Evolutionary conservation across 1,139 yeast genomes (phyloP), one percentile per base, ranked within the genome.

Genomic region (Protomyces gravidus): DNA sequence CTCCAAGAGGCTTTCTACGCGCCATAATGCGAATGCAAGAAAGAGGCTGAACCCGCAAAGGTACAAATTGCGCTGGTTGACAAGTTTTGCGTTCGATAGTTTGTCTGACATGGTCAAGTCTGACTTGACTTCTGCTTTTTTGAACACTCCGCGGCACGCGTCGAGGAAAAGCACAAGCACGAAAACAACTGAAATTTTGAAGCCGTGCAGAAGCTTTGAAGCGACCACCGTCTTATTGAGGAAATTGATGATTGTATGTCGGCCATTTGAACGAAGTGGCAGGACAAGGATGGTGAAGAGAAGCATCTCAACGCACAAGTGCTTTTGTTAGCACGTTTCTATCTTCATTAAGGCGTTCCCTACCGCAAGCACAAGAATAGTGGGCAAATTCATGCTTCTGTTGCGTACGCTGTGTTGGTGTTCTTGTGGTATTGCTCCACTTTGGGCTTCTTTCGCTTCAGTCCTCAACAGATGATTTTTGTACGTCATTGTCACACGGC

Each of bases 21-120:
- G 42, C 42, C 42, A 36, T 9, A 36, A 17, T 36, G 42, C 42
- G 17, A 53, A 53, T 23, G 58, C 58, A 19, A 53, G 46, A 28
- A 53, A 53, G n/a, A 53, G 23, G 36, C 51, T 45, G 30, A 53
- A 53, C 32, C 58, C 58, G 17, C 58, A 53, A 6, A 53, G 58
- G 21, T 53, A 53, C 13, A 53, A 46, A 23, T 53, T 53, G 19
- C 58, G 47, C 28, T 53, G 58, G n/a, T 50, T 45, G 9, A 53
- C 51, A 26, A 53, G 39, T 30, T 53, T 53, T 15, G 51, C 58
- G 9, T 32, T 23, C 11, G 58, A 45, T 13, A 53, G 21, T 32
- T 53, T 53, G 46, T 53, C 58, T 17, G 36, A 46, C 58, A 53
- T 46, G 11, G 58, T 53, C 28, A 53, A 36, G 36, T 53, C 58